A percentile compares a stretch with the other conserved stretches of the same genome.
Conservation (phyloP, 257 asterid genomes). For the Solanum peruvianum region DNA sequence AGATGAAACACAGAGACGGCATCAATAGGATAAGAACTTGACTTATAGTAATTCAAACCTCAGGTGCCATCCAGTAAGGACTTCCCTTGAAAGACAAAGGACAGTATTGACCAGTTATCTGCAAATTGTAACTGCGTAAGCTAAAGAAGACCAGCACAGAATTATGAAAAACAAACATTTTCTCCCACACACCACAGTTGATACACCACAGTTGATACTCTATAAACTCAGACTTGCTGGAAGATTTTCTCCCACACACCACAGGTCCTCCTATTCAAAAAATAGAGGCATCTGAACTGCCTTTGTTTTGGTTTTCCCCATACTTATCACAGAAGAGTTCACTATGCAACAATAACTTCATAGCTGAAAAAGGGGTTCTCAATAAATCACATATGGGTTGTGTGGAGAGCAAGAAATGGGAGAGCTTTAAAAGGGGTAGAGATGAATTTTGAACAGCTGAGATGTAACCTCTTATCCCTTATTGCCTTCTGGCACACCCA, state of each 20-base stretch:
- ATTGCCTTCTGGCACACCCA: not conserved
- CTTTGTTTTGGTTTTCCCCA: not conserved
- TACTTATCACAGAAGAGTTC: not conserved
- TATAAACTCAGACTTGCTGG: not conserved
- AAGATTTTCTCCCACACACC: not conserved
- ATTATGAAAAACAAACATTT: not conserved
- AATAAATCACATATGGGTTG: not conserved
- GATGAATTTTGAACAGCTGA: not conserved
- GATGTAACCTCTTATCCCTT: not conserved
- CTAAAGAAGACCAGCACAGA: not conserved
- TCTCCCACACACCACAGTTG: not conserved
- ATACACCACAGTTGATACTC: not conserved
- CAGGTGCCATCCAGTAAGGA: conserved; percentile 95
- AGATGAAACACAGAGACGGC: not conserved
- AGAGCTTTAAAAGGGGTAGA: not conserved
- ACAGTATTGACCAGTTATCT: conserved; percentile 76
- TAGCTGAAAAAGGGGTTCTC: not conserved
- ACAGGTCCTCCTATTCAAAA: not conserved
- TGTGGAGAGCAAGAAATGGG: not conserved
- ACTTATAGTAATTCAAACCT: conserved; percentile 29
- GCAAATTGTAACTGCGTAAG: conserved; percentile 5
- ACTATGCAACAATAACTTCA: not conserved
- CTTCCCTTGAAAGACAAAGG: conserved; percentile 59
- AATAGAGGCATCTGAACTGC: not conserved
- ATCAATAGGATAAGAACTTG: not conserved